These are phyloP conservation scores for Parietichytrium sp. DNA, from an alignment of 108 stramenopile species.

Conservation along the genomic window DNA sequence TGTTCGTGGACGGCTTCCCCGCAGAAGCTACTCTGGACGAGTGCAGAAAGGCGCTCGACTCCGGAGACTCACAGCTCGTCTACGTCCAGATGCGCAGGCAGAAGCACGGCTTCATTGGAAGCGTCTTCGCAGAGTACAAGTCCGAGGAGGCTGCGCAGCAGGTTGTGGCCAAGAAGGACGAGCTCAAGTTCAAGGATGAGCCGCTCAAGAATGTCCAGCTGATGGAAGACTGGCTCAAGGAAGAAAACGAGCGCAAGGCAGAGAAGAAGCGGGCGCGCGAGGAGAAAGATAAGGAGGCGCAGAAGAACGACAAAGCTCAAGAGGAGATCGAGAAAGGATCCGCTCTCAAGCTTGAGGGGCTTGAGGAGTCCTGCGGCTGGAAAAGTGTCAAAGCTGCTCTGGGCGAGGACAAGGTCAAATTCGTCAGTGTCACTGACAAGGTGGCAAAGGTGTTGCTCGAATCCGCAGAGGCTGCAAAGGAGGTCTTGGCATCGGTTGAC, in stretches of 20 bases:
- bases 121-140: background rate
- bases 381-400: background rate
- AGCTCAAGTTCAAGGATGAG: background rate
- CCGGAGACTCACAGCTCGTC: background rate
- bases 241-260: background rate
- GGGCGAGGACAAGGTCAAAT: background rate
- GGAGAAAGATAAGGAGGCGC: background rate
- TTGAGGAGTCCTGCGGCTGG: background rate
- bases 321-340: background rate
- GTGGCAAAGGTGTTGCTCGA: background rate
- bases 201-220: conserved; percentile 1
- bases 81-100: conserved; percentile 15
- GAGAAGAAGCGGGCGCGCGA: background rate
- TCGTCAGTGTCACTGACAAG: background rate
- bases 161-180: background rate
- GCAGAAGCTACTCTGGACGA: background rate
- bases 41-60: background rate
- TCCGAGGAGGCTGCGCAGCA: background rate
- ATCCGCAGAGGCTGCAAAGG: background rate
- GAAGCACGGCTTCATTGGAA: background rate
- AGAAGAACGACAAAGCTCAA: background rate
- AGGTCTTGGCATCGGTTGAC: background rate
- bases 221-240: background rate
- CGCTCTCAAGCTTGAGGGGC: background rate
- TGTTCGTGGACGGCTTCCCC: conserved; percentile 2